These are phyloP conservation scores for Neocatenulostroma microsporum DNA, from an alignment of 2,329 filamentous ascomycete species.

Conservation along the genomic window DNA sequence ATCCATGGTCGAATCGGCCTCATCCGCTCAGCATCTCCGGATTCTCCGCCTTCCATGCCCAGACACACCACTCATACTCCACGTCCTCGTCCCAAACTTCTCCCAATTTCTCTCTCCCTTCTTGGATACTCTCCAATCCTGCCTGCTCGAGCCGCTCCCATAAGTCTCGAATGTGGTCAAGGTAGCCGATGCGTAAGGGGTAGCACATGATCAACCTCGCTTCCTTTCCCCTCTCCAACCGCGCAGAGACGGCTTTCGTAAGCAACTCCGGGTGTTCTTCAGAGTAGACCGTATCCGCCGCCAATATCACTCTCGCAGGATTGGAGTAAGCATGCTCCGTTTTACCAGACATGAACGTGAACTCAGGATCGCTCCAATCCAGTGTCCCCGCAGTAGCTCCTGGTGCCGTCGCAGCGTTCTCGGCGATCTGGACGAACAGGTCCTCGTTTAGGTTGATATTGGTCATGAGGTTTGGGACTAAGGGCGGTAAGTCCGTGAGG, in stretches of 20 bases:
- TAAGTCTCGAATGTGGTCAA: constrained; percentile 37
- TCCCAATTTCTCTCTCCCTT: constrained; percentile 26
- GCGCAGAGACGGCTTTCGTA: constrained; percentile 27
- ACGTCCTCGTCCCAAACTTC: constrained; percentile 32
- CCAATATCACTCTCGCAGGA: constrained; percentile 31
- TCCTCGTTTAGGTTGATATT: constrained; percentile 28
- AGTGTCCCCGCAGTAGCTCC: constrained; percentile 30
- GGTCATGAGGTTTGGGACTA: constrained; percentile 26
- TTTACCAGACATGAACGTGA: not conserved
- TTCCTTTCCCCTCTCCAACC: constrained; percentile 25
- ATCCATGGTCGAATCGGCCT: too few species aligned
- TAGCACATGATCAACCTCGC: constrained; percentile 34
- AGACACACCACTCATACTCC: constrained; percentile 33
- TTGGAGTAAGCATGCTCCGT: too few species aligned
- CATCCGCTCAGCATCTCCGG: too few species aligned
- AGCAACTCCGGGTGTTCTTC: constrained; percentile 37
- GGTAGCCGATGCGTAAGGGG: constrained; percentile 34
- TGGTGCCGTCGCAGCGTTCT: constrained; percentile 10
- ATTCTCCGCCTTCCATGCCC: too few species aligned
- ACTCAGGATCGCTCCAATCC: constrained; percentile 31
- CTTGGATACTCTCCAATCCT: constrained; percentile 30
- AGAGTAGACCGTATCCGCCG: constrained; percentile 37
- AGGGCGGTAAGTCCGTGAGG: constrained; percentile 30
- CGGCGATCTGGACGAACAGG: constrained; percentile 8
- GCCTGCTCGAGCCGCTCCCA: constrained; percentile 33